A percentile compares a stretch with the other conserved stretches of the same genome.
Evolutionary conservation across 495 filamentous ascomycete genomes (phyloP).

Genomic region (Staphylotrichum tortipilum): DNA sequence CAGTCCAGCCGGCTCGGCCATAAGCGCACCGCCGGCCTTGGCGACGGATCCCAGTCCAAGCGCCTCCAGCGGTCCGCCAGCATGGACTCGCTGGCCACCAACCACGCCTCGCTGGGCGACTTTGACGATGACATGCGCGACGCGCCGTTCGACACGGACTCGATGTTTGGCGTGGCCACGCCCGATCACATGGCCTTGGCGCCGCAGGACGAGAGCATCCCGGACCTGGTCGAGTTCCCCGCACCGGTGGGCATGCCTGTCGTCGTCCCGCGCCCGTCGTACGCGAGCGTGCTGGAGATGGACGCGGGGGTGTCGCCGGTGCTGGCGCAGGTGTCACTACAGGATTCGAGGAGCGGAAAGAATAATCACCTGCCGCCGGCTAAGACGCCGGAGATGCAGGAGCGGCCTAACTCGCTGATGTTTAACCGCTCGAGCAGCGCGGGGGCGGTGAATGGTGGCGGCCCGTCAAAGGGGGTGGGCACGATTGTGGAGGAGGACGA

Average conservation of each 20-base stretch:
- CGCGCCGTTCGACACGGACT: slow-evolving; percentile 3
- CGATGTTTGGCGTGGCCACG: neutral
- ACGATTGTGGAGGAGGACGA: neutral
- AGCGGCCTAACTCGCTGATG: slow-evolving; percentile 16
- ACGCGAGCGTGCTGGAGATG: slow-evolving; percentile 7
- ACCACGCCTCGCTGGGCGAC: slow-evolving; percentile 26
- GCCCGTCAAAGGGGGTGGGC: neutral
- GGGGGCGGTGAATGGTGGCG: neutral
- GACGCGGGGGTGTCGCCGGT: neutral
- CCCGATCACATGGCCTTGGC: neutral
- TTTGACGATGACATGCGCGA: slow-evolving; percentile 23
- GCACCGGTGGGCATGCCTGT: neutral
- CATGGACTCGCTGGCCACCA: slow-evolving; percentile 29
- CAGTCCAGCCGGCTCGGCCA: slow-evolving; percentile 16
- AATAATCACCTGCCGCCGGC: neutral
- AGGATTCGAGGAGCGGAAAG: slow-evolving; percentile 1
- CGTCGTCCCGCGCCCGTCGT: neutral
- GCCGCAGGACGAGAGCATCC: neutral
- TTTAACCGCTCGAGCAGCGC: neutral
- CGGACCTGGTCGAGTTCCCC: neutral
- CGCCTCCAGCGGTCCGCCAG: slow-evolving; percentile 19
- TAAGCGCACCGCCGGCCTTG: slow-evolving; percentile 8
- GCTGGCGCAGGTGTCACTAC: slow-evolving; percentile 12
- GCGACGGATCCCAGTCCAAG: slow-evolving; percentile 15
- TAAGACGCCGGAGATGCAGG: slow-evolving; percentile 33